These are phyloP conservation scores for Ophiostoma montium DNA, from an alignment of 2,329 filamentous ascomycete species.

Conservation along the genomic window DNA sequence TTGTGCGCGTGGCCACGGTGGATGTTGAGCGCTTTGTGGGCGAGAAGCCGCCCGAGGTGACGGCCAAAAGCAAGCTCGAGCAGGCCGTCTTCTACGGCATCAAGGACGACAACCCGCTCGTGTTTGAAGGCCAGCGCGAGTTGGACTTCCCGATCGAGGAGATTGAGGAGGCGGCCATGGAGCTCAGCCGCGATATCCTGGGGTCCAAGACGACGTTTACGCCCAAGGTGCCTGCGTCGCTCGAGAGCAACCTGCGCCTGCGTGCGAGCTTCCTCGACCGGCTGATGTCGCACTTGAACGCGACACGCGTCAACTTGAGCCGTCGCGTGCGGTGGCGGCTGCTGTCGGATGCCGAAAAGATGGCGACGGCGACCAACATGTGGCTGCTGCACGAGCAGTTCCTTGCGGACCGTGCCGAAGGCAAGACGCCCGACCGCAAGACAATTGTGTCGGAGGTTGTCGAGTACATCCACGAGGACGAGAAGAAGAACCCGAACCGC, in stretches of 20 bases:
- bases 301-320: conserved; percentile 51
- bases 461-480: conserved; percentile 59
- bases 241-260: conserved; percentile 67
- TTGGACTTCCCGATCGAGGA: conserved; percentile 55
- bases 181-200: conserved; percentile 70
- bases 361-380: conserved; percentile 63
- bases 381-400: conserved; percentile 71
- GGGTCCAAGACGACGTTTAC: conserved; percentile 64
- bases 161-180: conserved; percentile 60
- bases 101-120: conserved; percentile 71
- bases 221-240: conserved; percentile 54
- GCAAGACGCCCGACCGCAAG: conserved; percentile 41
- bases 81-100: conserved; percentile 89
- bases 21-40: conserved; percentile 47
- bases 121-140: conserved; percentile 57
- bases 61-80: conserved; percentile 78
- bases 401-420: conserved; percentile 36
- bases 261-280: conserved; percentile 61
- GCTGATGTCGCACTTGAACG: conserved; percentile 56
- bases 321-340: conserved; percentile 61
- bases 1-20: conserved; percentile 43
- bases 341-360: conserved; percentile 81
- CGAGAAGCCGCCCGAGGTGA: conserved; percentile 47
- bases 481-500: conserved; percentile 52
- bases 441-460: conserved; percentile 63